A percentile compares a stretch with the other conserved stretches of the same genome.
Evolutionary conservation across 139 green algal genomes (phyloP).

Genomic region (Picochlorum sp.): DNA sequence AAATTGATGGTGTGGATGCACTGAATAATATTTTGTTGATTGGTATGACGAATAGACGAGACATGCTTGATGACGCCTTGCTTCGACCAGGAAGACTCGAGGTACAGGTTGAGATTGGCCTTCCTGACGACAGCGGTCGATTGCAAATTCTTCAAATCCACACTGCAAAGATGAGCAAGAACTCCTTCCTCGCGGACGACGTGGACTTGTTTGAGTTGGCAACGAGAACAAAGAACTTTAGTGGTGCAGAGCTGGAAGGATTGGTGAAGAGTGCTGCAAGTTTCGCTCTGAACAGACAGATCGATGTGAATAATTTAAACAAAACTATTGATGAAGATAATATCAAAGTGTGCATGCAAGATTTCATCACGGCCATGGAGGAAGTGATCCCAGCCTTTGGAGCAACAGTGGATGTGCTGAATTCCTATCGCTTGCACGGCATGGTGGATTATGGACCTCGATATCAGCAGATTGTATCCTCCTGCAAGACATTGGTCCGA

Average conservation of each 20-base stretch:
- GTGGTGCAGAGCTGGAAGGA: slow-evolving; percentile 91
- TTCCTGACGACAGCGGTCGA: slow-evolving; percentile 86
- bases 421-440: slow-evolving; percentile 75
- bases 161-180: slow-evolving; percentile 71
- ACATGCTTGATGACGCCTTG: slow-evolving; percentile 98
- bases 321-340: slow-evolving; percentile 88
- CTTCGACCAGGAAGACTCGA: slow-evolving; percentile 89
- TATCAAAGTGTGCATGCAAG: slow-evolving; percentile 83
- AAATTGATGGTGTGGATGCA: slow-evolving; percentile 97
- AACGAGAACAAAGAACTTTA: slow-evolving; percentile 87
- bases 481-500: slow-evolving; percentile 42
- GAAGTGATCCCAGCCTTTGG: slow-evolving; percentile 97
- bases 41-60: slow-evolving; percentile 84
- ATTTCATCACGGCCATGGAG: slow-evolving; percentile 83
- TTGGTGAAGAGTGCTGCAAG: slow-evolving; percentile 85
- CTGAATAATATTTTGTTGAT: slow-evolving; percentile 99
- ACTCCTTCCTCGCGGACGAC: slow-evolving; percentile 78
- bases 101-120: slow-evolving; percentile 95
- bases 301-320: slow-evolving; percentile 81
- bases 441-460: slow-evolving; percentile 75
- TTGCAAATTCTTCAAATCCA: slow-evolving; percentile 92
- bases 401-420: slow-evolving; percentile 70
- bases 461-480: slow-evolving; percentile 69
- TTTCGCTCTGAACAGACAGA: slow-evolving; percentile 90
- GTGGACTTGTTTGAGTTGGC: slow-evolving; percentile 82